Base-by-base conservation (phyloP, 2,329 filamentous ascomycete species). In the Tolypocladium paradoxum region DNA sequence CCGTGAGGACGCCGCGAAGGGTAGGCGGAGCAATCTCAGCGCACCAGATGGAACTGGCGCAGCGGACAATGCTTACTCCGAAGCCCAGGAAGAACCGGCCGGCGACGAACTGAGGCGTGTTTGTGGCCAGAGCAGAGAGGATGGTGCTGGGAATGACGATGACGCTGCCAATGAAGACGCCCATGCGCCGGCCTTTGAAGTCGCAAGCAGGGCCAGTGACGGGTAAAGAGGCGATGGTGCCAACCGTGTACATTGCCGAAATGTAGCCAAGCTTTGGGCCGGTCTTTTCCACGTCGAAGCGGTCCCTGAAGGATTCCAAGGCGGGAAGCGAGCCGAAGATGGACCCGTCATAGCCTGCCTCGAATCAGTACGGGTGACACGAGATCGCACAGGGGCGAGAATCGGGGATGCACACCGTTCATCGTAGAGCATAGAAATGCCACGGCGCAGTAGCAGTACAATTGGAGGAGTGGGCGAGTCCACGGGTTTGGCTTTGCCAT, bases 81-180 rank as follows among this genome's bases (percentile, higher is more conserved):
- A 84, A 83, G 37, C 81, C 81, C 2, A 84, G 74, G 37, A 84
- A 66, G 67, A 84, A 83, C 6, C 80, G 75, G 5, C 80, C 80
- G 47, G 73, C 75, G 65, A 77, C 74, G 60, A 77, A 78, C 49
- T 76, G 73, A n/a, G 63, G 64, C 56, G 58, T 65, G 54, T 51
- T 61, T 48, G 58, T 61, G 51, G 69, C 66, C 1, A 70, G 68
- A 27, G 64, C 70, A 55, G 74, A 72, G 48, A 76, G 67, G 54
- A 69, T 63, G n/a, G 72, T 74, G 24, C 73, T 73, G 47, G 73
- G 51, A 76, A 75, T 65, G 54, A 75, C 70, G 54, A 70, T 62
- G 6, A 65, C 29, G 58, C 67, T 66, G 33, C 72, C 73, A 50
- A 71, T 61, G 57, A 72, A 67, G 67, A 75, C 75, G 52, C 73